Evolutionary conservation across 73 alveolate species (phyloP).

Genomic region (Symbiodinium pilosum): DNA sequence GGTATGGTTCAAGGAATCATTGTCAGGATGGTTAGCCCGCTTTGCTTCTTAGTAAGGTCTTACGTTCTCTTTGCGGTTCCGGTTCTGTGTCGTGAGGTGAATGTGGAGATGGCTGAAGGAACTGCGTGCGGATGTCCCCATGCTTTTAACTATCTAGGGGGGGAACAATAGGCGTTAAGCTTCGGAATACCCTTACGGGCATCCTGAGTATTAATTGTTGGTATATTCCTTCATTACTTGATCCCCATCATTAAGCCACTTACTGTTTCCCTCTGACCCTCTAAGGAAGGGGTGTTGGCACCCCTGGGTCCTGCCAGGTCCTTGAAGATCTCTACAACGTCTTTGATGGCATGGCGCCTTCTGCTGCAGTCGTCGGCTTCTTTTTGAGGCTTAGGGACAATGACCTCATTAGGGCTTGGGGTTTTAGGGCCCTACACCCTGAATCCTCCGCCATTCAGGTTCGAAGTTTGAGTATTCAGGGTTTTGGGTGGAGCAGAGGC

Average conservation of each 20-base stretch:
- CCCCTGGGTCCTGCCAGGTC: background rate
- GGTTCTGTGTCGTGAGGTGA: too few relatives aligned
- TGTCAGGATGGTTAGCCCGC: too few relatives aligned
- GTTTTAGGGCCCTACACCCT: too few relatives aligned
- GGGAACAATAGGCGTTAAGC: too few relatives aligned
- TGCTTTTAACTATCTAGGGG: too few relatives aligned
- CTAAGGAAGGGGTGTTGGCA: background rate
- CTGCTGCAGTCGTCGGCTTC: background rate
- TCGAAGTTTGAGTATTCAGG: background rate
- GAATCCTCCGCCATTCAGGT: too few relatives aligned
- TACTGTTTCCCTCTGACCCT: background rate
- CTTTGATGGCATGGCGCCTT: constrained; percentile 70
- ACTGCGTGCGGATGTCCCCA: too few relatives aligned
- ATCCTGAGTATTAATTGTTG: too few relatives aligned
- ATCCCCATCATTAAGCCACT: background rate
- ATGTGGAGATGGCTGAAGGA: too few relatives aligned
- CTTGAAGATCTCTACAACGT: constrained; percentile 40
- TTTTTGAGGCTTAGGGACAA: background rate
- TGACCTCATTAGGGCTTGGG: background rate
- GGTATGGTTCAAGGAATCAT: background rate
- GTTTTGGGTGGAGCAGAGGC: background rate
- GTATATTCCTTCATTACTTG: background rate
- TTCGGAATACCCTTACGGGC: background rate
- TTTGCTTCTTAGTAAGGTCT: too few relatives aligned
- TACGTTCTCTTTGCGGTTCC: too few relatives aligned